Conservation (phyloP, 495 filamentous ascomycete genomes). For the Tuber aestivum region DNA sequence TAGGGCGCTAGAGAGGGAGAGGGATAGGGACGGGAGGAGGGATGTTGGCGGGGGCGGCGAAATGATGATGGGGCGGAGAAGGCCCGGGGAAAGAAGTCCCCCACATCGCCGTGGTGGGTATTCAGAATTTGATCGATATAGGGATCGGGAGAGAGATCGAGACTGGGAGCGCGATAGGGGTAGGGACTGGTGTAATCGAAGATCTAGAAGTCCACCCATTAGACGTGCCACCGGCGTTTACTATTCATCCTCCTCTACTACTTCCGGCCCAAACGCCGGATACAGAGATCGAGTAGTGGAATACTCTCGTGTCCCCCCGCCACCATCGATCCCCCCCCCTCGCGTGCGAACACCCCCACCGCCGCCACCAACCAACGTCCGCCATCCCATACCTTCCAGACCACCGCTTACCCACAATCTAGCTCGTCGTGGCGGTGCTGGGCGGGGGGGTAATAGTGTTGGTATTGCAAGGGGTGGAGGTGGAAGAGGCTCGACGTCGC, state of each 20-base stretch:
- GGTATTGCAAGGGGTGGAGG: conserved; percentile 19
- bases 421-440: conserved; percentile 7
- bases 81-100: background rate
- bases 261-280: background rate
- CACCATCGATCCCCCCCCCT: background rate
- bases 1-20: background rate
- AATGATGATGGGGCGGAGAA: conserved; percentile 1
- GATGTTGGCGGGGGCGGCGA: conserved; percentile 1
- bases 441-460: background rate
- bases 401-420: conserved; percentile 16
- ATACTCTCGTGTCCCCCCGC: background rate
- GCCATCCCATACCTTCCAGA: conserved; percentile 9
- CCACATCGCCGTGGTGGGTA: conserved; percentile 19
- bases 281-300: background rate
- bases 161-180: background rate
- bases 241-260: background rate
- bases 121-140: conserved; percentile 23
- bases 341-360: background rate
- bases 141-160: background rate
- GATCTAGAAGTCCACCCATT: background rate
- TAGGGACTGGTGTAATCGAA: background rate
- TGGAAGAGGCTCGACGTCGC: conserved; percentile 10
- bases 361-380: background rate
- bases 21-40: conserved; percentile 1
- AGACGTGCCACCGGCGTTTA: background rate